Conservation (phyloP, 306 rosid species). For the Phaseolus lunatus region DNA sequence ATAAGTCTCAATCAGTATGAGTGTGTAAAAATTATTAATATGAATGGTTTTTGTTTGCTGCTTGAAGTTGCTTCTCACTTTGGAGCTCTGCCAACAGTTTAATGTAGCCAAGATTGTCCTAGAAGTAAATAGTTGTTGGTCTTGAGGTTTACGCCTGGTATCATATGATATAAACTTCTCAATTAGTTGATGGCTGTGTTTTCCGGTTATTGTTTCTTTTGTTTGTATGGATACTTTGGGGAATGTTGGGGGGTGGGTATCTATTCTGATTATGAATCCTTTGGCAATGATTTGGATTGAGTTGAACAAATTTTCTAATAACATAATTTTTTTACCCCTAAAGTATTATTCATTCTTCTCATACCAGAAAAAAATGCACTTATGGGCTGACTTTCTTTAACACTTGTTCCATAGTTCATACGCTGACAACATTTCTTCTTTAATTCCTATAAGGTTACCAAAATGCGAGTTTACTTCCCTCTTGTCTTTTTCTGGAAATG, state of each 20-base stretch:
- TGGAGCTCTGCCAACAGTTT: neutral
- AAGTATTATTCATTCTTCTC: slow-evolving; percentile 18
- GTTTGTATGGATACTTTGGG: neutral
- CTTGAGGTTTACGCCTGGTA: neutral
- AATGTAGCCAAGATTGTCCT: slow-evolving; percentile 17
- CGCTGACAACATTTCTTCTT: neutral
- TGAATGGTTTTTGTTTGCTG: slow-evolving; percentile 16
- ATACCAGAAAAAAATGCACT: neutral
- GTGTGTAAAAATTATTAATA: neutral
- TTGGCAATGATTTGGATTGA: slow-evolving; percentile 6
- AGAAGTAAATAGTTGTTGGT: neutral
- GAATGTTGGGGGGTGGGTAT: neutral
- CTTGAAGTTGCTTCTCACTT: neutral
- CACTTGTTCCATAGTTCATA: slow-evolving; percentile 11
- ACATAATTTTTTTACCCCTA: neutral
- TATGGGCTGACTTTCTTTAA: neutral
- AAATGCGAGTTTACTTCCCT: neutral
- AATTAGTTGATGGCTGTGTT: slow-evolving; percentile 26
- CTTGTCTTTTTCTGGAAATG: neutral
- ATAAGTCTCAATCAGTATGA: neutral
- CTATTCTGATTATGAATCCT: neutral
- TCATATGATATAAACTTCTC: neutral
- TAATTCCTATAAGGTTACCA: neutral
- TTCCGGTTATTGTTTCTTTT: neutral
- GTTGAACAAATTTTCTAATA: slow-evolving; percentile 17